A percentile compares a stretch with the other conserved stretches of the same genome.
phyloP scores from a whole-genome alignment of 352 stramenopile species.

The Thalassiosira exigua region DNA sequence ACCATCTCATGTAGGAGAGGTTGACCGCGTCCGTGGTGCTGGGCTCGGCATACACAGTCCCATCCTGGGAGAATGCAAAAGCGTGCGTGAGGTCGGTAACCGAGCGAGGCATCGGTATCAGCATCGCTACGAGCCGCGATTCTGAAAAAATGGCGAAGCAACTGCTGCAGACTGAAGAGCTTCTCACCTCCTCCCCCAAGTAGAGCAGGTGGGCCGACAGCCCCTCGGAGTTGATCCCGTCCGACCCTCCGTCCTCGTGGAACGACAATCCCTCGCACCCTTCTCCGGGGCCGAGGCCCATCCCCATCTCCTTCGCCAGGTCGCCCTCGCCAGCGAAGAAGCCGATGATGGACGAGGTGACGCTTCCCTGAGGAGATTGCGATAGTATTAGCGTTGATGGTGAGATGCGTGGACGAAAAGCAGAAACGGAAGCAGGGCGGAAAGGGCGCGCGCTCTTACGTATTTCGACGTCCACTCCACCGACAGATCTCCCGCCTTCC shows the following conservation, averaged over 20 bases:
- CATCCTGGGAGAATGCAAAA: neutral
- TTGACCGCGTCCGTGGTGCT: neutral
- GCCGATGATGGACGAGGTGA: slow-evolving; percentile 10
- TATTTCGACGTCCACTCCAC: slow-evolving; percentile 8
- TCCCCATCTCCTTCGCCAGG: neutral
- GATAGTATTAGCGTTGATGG: too few species aligned
- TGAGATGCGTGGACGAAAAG: too few species aligned
- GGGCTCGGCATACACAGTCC: slow-evolving; percentile 3
- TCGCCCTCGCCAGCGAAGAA: neutral
- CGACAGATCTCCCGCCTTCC: neutral
- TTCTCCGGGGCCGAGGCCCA: neutral
- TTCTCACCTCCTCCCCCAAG: neutral
- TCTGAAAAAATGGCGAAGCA: too few species aligned
- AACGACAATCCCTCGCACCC: slow-evolving; percentile 1
- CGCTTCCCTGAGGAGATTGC: neutral
- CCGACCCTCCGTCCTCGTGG: neutral
- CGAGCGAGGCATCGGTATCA: neutral
- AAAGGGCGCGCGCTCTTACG: neutral
- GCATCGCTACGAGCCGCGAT: too few species aligned
- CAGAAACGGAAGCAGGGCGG: too few species aligned
- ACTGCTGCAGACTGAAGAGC: too few species aligned
- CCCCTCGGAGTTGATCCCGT: slow-evolving; percentile 7
- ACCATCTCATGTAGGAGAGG: slow-evolving; percentile 11
- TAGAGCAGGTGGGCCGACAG: neutral
- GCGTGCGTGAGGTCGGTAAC: too few species aligned